A percentile compares a stretch with the other conserved stretches of the same genome.
Conservation (phyloP, 2,329 filamentous ascomycete species). For the Boeremia lycopersici region DNA sequence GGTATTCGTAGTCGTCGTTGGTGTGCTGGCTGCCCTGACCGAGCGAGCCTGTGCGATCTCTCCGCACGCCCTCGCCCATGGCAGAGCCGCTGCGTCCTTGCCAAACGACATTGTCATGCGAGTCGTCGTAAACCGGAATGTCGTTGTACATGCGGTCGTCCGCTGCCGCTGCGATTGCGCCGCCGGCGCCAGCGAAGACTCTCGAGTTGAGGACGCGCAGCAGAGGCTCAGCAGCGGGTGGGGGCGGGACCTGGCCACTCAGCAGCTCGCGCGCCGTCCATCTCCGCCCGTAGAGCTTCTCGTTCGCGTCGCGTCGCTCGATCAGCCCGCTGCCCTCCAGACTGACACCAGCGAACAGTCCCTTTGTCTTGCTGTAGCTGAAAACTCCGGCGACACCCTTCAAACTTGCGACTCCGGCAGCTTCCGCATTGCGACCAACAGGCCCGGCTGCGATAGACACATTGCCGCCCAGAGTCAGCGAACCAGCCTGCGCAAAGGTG, state of each 20-base stretch:
- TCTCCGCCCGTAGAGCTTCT: conserved; percentile 88
- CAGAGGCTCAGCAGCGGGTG: conserved; percentile 81
- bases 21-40: conserved; percentile 39
- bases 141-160: conserved; percentile 89
- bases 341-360: conserved; percentile 92
- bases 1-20: conserved; percentile 57
- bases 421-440: conserved; percentile 92
- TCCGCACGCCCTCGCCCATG: conserved; percentile 69
- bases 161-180: conserved; percentile 35
- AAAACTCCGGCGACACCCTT: conserved; percentile 91
- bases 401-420: conserved; percentile 88
- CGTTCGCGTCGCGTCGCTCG: conserved; percentile 94
- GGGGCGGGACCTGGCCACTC: conserved; percentile 75
- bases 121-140: conserved; percentile 83
- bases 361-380: conserved; percentile 97
- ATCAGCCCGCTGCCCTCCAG: conserved; percentile 92
- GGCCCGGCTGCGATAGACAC: conserved; percentile 95
- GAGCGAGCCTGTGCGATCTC: conserved; percentile 52
- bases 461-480: conserved; percentile 91
- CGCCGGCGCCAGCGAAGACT: conserved; percentile 73
- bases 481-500: conserved; percentile 91
- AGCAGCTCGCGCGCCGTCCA: conserved; percentile 84
- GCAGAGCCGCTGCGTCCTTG: conserved; percentile 74
- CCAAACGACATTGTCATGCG: conserved; percentile 83
- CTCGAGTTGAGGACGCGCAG: conserved; percentile 85